Conservation (phyloP, 2,329 filamentous ascomycete species). For the Pseudogymnoascus sp. region DNA sequence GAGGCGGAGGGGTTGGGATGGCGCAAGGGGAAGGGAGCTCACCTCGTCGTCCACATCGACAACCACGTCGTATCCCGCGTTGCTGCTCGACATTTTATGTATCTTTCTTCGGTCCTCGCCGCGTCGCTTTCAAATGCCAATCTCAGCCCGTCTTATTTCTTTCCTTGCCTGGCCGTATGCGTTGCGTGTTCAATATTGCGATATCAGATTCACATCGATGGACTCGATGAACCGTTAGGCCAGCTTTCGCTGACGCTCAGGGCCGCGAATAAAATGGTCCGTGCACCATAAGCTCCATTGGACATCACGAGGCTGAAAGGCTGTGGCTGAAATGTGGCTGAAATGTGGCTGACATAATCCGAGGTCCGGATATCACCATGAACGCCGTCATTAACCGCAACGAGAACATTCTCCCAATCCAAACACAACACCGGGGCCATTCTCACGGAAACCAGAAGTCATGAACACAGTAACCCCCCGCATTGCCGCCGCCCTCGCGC, state of each 20-base stretch:
- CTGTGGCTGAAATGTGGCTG: not conserved
- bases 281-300: not conserved
- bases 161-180: not conserved
- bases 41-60: slow-evolving; percentile 97
- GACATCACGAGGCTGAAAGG: slow-evolving; percentile 5
- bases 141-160: not conserved
- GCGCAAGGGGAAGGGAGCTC: slow-evolving; percentile 21
- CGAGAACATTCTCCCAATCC: not conserved
- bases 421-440: not conserved
- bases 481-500: not conserved
- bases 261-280: not conserved
- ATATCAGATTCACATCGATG: not conserved
- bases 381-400: slow-evolving; percentile 4
- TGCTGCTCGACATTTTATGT: slow-evolving; percentile 7
- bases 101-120: not conserved
- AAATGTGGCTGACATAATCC: not conserved
- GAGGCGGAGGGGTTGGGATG: slow-evolving; percentile 4
- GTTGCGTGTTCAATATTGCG: not conserved
- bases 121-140: not conserved
- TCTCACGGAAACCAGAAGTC: not conserved
- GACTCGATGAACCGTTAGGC: not conserved
- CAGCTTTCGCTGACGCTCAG: not conserved
- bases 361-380: not conserved
- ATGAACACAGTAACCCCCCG: not conserved
- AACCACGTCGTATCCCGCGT: slow-evolving; percentile 91